phyloP scores from a whole-genome alignment of 768 basidiomycete species.

The Suillus luteus region DNA sequence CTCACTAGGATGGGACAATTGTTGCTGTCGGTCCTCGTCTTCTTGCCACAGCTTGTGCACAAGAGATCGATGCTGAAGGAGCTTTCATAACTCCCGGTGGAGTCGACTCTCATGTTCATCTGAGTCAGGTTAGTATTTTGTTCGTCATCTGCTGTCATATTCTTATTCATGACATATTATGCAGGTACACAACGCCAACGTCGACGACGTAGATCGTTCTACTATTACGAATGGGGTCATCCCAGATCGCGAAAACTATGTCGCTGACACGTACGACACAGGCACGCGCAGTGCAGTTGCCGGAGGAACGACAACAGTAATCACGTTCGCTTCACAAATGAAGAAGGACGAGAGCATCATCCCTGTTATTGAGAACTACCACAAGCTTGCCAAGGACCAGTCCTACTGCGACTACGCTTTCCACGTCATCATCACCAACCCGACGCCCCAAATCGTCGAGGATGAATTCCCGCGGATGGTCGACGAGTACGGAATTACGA shows the following conservation, averaged over 20 bases:
- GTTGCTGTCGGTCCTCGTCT: constrained; percentile 23
- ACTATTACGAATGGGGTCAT: constrained; percentile 12
- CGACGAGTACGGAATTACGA: constrained; percentile 34
- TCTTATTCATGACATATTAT: not conserved
- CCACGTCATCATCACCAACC: constrained; percentile 39
- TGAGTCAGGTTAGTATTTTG: constrained; percentile 27
- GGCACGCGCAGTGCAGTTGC: constrained; percentile 33
- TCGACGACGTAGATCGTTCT: constrained; percentile 10
- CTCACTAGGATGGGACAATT: constrained; percentile 30
- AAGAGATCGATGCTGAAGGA: constrained; percentile 38
- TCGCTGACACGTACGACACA: constrained; percentile 35
- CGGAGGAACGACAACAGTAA: constrained; percentile 38
- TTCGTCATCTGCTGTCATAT: not conserved
- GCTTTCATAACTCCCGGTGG: constrained; percentile 39
- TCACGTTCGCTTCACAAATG: constrained; percentile 38
- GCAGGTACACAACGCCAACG: constrained; percentile 11
- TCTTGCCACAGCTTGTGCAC: constrained; percentile 18
- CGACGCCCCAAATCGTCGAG: constrained; percentile 32
- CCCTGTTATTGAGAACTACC: constrained; percentile 35
- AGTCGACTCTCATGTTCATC: constrained; percentile 39
- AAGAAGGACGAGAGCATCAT: constrained; percentile 22
- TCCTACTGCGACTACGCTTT: constrained; percentile 35
- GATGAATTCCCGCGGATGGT: constrained; percentile 36
- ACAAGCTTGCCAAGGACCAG: constrained; percentile 30
- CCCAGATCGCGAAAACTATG: constrained; percentile 13